These are phyloP conservation scores for Cystofilobasidium bisporidii DNA, from an alignment of 768 basidiomycete species.

Conservation along the genomic window DNA sequence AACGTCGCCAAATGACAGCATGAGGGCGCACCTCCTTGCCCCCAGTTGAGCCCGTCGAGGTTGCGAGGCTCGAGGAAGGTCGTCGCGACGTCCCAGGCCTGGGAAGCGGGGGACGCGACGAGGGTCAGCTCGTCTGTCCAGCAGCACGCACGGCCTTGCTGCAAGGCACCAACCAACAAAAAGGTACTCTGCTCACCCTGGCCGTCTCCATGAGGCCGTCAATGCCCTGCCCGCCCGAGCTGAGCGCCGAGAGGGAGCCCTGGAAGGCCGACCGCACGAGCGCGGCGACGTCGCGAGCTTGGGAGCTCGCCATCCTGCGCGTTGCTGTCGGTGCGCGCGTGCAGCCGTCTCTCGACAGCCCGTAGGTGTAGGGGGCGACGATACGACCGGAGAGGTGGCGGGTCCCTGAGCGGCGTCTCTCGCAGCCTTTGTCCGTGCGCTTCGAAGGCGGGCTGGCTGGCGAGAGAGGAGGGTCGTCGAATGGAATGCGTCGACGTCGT, in stretches of 20 bases:
- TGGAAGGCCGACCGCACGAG: neutral
- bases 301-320: too few relatives aligned
- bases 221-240: neutral
- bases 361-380: too few relatives aligned
- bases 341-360: too few relatives aligned
- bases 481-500: too few relatives aligned
- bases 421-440: too few relatives aligned
- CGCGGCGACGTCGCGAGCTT: neutral
- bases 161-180: too few relatives aligned
- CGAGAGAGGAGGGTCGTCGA: too few relatives aligned
- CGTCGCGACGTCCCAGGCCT: constrained; percentile 51
- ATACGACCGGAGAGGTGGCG: too few relatives aligned
- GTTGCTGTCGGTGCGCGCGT: too few relatives aligned
- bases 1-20: neutral
- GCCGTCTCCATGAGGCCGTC: constrained; percentile 11
- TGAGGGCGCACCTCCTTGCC: constrained; percentile 50
- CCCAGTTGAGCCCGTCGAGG: constrained; percentile 49
- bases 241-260: constrained; percentile 16
- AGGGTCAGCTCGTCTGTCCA: neutral
- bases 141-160: neutral
- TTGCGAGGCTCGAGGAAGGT: constrained; percentile 50
- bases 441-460: too few relatives aligned
- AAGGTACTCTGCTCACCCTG: constrained; percentile 2
- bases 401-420: too few relatives aligned
- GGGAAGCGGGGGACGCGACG: constrained; percentile 34